Evolutionary conservation across 768 basidiomycete species (phyloP), one percentile per base, ranked within the genome.

Genomic region (Russula griseocarnosa): DNA sequence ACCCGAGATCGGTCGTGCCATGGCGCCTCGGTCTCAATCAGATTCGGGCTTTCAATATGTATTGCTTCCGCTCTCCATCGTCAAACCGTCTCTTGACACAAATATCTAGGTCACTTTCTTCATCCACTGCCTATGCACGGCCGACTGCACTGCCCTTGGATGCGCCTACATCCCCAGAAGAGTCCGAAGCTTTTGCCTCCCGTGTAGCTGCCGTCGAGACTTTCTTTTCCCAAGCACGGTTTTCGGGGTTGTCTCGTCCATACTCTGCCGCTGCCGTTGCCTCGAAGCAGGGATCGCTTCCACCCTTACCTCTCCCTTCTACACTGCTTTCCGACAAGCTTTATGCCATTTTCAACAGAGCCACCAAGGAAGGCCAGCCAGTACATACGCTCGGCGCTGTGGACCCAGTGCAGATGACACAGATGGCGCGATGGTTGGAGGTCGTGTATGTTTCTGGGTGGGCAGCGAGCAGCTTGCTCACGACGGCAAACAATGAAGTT

Each of bases 381-480:
- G 83, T 96, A 14, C 90, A 92, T 70, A 96, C 94, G 1, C 87
- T 95, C 84, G 94, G 94, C 46, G 93, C 92, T 5, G 88, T 97
- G 66, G 95, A 97, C 73, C 93, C 94, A 0, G 83, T 94, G 16
- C 94, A 92, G 76, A 92, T 94, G 89, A 94, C 92, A 0, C 94
- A 97, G 76, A 92, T 93, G 90, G 94, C 92, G 9, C 78, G 77
- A 58, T 82, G 90, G 70, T 89, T 92, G 70, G 89, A 97, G 71
- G 86, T 89, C 38, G 83, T 94, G 3, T 98, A 98, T 70, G 79
- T 98, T n/a, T 91, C 89, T 55, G 94, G 95, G 11, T 96, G 94
- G 94, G 93, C 91, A 16, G 82, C 86, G 28, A 90, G 88, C 50
- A 92, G 90, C 68, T 80, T 94, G 54, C 77, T 96, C 57, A 94